Evolutionary conservation across 2,329 filamentous ascomycete species (phyloP).

Genomic region (Trematosphaeria pertusa): DNA sequence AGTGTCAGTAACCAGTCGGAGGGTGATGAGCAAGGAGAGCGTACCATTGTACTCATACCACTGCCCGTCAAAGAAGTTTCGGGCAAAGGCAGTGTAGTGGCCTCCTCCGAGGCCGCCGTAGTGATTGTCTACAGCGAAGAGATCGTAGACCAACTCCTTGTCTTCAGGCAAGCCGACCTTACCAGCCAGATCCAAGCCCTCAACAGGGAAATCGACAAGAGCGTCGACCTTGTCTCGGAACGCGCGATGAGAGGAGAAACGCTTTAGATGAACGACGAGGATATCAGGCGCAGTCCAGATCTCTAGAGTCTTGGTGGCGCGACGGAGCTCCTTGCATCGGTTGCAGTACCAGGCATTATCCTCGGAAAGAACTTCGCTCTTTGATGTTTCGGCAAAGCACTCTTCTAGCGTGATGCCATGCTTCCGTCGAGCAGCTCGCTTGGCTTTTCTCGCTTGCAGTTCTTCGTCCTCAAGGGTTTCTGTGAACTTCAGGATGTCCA

Average conservation of each 20-base stretch:
- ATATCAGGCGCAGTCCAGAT: conserved; percentile 97
- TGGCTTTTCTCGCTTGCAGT: conserved; percentile 68
- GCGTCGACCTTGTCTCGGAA: conserved; percentile 92
- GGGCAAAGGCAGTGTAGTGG: conserved; percentile 94
- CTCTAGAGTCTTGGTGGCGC: conserved; percentile 95
- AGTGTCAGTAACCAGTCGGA: conserved; percentile 48
- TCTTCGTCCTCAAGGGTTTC: conserved; percentile 64
- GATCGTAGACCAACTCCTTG: conserved; percentile 85
- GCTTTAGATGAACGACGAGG: conserved; percentile 91
- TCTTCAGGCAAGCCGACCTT: conserved; percentile 81
- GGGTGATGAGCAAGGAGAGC: conserved; percentile 2
- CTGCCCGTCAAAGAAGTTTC: conserved; percentile 85
- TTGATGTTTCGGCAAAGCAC: conserved; percentile 93
- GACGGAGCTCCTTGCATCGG: conserved; percentile 89
- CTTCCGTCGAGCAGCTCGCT: conserved; percentile 70
- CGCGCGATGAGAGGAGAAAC: conserved; percentile 84
- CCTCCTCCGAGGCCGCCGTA: conserved; percentile 92
- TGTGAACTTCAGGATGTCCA: conserved; percentile 64
- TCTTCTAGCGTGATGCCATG: conserved; percentile 85
- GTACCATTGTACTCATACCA: conserved; percentile 98
- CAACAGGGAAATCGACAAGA: conserved; percentile 87
- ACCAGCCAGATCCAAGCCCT: conserved; percentile 80
- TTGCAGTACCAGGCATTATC: conserved; percentile 98
- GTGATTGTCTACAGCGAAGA: conserved; percentile 96
- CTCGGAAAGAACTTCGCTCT: conserved; percentile 90